Conservation (phyloP, 2,329 filamentous ascomycete species). For the Chaetomium globosum region DNA sequence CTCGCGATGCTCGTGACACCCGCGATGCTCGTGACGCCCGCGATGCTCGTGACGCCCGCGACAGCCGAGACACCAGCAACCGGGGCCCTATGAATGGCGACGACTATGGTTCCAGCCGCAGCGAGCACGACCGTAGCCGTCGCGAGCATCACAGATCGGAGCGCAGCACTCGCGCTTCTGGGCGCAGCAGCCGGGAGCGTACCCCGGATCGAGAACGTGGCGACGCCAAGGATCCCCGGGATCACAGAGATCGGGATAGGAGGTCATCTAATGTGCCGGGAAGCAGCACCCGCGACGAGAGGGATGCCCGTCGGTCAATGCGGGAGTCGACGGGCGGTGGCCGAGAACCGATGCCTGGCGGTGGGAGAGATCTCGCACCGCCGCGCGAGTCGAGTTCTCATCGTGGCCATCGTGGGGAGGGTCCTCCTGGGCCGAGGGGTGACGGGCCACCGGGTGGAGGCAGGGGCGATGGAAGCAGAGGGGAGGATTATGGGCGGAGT, state of each 20-base stretch:
- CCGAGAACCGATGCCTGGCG: slow-evolving; percentile 35
- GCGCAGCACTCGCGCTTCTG: slow-evolving; percentile 43
- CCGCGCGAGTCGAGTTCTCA: slow-evolving; percentile 38
- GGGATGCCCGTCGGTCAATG: slow-evolving; percentile 37
- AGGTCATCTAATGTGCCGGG: slow-evolving; percentile 39
- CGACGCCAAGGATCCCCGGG: slow-evolving; percentile 48
- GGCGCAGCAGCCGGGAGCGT: slow-evolving; percentile 54
- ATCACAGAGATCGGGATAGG: slow-evolving; percentile 52
- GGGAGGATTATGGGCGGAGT: slow-evolving; percentile 45
- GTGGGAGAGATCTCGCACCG: slow-evolving; percentile 36
- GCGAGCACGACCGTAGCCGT: slow-evolving; percentile 49
- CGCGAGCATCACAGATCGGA: slow-evolving; percentile 45
- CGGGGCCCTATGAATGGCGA: slow-evolving; percentile 41
- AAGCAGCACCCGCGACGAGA: slow-evolving; percentile 30
- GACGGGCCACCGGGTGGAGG: slow-evolving; percentile 21
- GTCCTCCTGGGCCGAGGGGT: slow-evolving; percentile 24
- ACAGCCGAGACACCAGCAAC: slow-evolving; percentile 39
- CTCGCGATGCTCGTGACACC: neutral
- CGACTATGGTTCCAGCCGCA: slow-evolving; percentile 44
- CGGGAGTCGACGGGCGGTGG: slow-evolving; percentile 35
- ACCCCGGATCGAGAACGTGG: slow-evolving; percentile 39
- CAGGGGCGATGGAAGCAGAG: slow-evolving; percentile 39
- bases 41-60: neutral
- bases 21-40: neutral
- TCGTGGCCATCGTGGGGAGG: slow-evolving; percentile 35